A percentile compares a stretch with the other conserved stretches of the same genome.
Evolutionary conservation across 2,329 filamentous ascomycete species (phyloP).

Genomic region (Trichoderma guizhouense): DNA sequence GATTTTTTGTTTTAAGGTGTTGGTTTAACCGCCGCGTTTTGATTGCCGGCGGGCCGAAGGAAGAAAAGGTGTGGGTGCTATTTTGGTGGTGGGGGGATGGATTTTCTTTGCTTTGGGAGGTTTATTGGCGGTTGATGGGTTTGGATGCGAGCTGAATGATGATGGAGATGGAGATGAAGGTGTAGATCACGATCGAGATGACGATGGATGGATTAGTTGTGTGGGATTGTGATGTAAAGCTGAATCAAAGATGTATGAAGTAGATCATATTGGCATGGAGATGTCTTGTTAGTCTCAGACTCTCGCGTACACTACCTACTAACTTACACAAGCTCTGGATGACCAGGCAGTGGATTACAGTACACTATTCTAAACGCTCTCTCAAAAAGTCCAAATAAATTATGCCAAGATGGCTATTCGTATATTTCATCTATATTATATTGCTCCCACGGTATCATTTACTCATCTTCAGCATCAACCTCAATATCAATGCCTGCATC

Average conservation of each 20-base stretch:
- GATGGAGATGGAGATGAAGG: background rate
- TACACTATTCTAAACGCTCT: background rate
- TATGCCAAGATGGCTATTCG: background rate
- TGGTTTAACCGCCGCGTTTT: conserved; percentile 2
- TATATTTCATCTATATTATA: background rate
- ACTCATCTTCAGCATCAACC: background rate
- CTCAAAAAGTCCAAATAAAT: background rate
- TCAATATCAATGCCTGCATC: background rate
- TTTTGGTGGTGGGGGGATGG: background rate
- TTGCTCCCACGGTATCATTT: background rate
- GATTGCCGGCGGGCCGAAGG: background rate
- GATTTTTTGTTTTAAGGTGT: background rate
- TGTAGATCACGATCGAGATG: background rate
- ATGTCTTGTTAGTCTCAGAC: background rate
- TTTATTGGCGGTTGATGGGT: background rate
- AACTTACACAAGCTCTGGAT: background rate
- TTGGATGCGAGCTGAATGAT: background rate
- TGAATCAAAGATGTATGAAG: background rate
- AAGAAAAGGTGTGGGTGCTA: background rate
- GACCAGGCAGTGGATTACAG: background rate
- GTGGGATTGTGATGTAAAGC: background rate
- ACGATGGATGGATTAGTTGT: background rate
- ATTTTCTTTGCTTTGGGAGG: background rate
- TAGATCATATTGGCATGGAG: background rate
- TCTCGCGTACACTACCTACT: background rate